Base-by-base conservation (phyloP, 2,329 filamentous ascomycete species). In the Botryotinia narcissicola region DNA sequence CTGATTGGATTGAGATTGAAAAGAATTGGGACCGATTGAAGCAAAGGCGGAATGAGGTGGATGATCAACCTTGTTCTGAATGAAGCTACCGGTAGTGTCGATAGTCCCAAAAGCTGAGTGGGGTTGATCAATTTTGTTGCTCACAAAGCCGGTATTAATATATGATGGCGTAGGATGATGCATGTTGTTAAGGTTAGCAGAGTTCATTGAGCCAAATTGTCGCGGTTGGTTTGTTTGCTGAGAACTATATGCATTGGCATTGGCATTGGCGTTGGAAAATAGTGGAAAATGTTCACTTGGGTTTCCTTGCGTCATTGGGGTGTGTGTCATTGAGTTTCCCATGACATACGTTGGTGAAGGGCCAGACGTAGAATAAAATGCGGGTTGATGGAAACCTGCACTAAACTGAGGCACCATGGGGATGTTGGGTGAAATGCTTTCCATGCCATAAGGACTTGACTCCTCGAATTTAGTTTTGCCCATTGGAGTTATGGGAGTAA, bases 401-500 rank as follows among this genome's bases (percentile, higher is more conserved):
- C 71, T 66, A 25, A 79, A 79, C 59, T 76, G 75, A 8, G 73
- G 74, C 20, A 71, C 59, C 67, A 77, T 73, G 8, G 74, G 74
- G 18, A 73, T 60, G 54, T 78, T 78, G 25, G 79, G 79, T 60
- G 79, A 78, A 20, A 80, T 74, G 29, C 72, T 76, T 54, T 74
- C 71, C 68, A 79, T 75, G 48, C 75, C 74, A 73, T 78, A 79
- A 18, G 80, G 78, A 69, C 78, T 80, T 16, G 71, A 29, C 22
- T 75, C 75, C 71, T 79, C 80, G 32, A 79, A 68, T 67, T 79
- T 80, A 20, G 75, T 72, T 35, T 73, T 74, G 44, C 73, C 72
- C 32, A 76, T 73, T 20, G 80, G 79, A 18, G 79, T 80, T 29
- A 78, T 71, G 9, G 79, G 80, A 14, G 78, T 79, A n/a, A 77